phyloP scores from a whole-genome alignment of 257 asterid genomes.

The Penstemon eatonii region DNA sequence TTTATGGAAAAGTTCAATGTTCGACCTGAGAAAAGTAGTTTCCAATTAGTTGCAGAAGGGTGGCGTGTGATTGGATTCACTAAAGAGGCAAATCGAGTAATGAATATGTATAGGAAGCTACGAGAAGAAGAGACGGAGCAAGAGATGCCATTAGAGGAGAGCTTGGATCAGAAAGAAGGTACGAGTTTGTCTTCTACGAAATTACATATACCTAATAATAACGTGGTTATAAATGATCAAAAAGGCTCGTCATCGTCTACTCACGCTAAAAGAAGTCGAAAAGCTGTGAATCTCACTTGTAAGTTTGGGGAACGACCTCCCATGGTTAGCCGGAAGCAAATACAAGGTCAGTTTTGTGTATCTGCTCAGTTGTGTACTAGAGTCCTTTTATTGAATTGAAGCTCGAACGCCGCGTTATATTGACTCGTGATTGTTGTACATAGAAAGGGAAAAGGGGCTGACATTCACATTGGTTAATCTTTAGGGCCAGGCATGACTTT shows the following conservation, averaged over 20 bases:
- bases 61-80: constrained; percentile 47
- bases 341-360: constrained; percentile 45
- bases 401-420: too few relatives aligned
- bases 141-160: constrained; percentile 38
- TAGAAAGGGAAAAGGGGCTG: too few relatives aligned
- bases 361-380: constrained; percentile 42
- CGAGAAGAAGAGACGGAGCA: constrained; percentile 22
- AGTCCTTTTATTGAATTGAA: constrained; percentile 47
- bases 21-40: constrained; percentile 50
- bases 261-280: constrained; percentile 37
- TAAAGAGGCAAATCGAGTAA: constrained; percentile 42
- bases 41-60: constrained; percentile 46
- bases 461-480: too few relatives aligned
- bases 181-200: constrained; percentile 33
- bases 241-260: constrained; percentile 24
- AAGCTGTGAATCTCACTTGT: constrained; percentile 41
- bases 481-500: too few relatives aligned
- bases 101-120: constrained; percentile 25
- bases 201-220: constrained; percentile 48
- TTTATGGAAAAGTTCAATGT: constrained; percentile 48
- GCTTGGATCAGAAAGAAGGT: constrained; percentile 44
- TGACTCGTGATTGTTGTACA: too few relatives aligned
- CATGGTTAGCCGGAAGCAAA: constrained; percentile 41
- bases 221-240: constrained; percentile 46
- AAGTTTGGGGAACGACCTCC: constrained; percentile 41